Percentiles rank a stretch among this genome's conserved stretches.
Conservation (phyloP, 2,329 filamentous ascomycete species). For the Cladosporium oxysporum region DNA sequence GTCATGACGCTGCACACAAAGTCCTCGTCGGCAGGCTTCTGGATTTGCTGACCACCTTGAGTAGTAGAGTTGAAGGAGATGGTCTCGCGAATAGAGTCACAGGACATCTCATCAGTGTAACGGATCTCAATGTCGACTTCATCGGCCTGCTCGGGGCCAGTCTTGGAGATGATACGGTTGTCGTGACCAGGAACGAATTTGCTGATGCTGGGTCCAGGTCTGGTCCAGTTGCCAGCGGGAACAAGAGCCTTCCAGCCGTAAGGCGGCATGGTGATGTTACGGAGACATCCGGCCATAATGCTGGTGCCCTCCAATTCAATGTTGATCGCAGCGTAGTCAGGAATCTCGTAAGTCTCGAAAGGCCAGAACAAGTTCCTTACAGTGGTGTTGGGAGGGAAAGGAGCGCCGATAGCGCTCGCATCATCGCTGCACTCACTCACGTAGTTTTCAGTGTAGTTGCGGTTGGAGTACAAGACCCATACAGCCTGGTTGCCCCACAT, state of each 20-base stretch:
- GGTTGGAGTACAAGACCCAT: constrained; percentile 57
- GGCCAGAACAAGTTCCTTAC: constrained; percentile 66
- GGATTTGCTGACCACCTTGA: constrained; percentile 43
- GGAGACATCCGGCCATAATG: constrained; percentile 57
- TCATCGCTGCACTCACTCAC: constrained; percentile 58
- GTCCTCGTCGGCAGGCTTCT: constrained; percentile 45
- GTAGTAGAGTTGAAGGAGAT: constrained; percentile 58
- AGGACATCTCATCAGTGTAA: constrained; percentile 64
- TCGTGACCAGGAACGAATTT: constrained; percentile 64
- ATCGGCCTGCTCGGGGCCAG: constrained; percentile 23
- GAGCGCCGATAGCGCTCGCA: constrained; percentile 55
- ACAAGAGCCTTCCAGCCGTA: constrained; percentile 65
- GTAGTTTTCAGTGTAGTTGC: constrained; percentile 53
- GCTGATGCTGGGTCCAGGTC: constrained; percentile 60
- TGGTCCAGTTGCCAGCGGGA: constrained; percentile 51
- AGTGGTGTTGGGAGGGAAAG: constrained; percentile 55
- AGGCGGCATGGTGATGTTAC: constrained; percentile 52
- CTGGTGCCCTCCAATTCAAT: constrained; percentile 46
- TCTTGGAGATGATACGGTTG: constrained; percentile 53
- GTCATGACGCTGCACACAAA: constrained; percentile 49
- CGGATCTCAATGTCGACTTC: constrained; percentile 54
- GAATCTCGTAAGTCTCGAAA: constrained; percentile 58
- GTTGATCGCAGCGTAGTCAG: constrained; percentile 46
- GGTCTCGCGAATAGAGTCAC: constrained; percentile 53
- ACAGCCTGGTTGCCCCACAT: constrained; percentile 48